Evolutionary conservation across 148 eudicot species (phyloP).

Genomic region (Agrostemma githago): DNA sequence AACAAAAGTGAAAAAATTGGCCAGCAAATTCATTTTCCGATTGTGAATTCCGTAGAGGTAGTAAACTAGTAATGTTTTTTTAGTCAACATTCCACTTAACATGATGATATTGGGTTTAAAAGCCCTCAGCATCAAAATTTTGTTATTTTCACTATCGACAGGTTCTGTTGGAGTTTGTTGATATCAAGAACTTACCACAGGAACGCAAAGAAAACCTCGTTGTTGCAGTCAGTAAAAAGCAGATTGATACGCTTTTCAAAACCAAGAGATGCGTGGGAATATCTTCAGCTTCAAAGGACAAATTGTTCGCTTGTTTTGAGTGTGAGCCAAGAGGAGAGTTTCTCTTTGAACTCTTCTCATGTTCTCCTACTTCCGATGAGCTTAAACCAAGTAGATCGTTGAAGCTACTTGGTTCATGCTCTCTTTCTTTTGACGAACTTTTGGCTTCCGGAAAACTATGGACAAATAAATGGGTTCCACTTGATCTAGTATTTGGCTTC

Average conservation of each 20-base stretch:
- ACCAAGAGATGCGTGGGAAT: constrained; percentile 53
- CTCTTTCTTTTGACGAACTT: constrained; percentile 53
- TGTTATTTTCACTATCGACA: constrained; percentile 14
- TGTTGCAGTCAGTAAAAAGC: constrained; percentile 66
- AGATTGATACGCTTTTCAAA: constrained; percentile 64
- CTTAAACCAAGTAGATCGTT: constrained; percentile 34
- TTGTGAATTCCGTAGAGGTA: constrained; percentile 68
- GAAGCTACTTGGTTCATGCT: constrained; percentile 49
- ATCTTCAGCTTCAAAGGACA: constrained; percentile 56
- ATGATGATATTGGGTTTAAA: no score
- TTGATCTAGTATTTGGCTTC: constrained; percentile 39
- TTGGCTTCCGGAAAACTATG: constrained; percentile 47
- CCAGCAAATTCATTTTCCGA: constrained; percentile 32
- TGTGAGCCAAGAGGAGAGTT: constrained; percentile 76
- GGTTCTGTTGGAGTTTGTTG: constrained; percentile 78
- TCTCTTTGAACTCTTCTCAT: constrained; percentile 52
- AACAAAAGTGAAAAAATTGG: constrained; percentile 21
- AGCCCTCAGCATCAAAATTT: no score
- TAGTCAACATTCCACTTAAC: not conserved
- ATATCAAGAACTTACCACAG: constrained; percentile 61
- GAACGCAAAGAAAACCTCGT: constrained; percentile 51
- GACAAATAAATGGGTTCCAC: constrained; percentile 65
- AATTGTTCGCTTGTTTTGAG: constrained; percentile 71
- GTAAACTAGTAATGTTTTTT: not conserved
- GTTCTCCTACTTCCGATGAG: constrained; percentile 34